Evolutionary conservation across 345 rosid genomes (phyloP), one percentile per base, ranked within the genome.

Genomic region (Bretschneidera sinensis): DNA sequence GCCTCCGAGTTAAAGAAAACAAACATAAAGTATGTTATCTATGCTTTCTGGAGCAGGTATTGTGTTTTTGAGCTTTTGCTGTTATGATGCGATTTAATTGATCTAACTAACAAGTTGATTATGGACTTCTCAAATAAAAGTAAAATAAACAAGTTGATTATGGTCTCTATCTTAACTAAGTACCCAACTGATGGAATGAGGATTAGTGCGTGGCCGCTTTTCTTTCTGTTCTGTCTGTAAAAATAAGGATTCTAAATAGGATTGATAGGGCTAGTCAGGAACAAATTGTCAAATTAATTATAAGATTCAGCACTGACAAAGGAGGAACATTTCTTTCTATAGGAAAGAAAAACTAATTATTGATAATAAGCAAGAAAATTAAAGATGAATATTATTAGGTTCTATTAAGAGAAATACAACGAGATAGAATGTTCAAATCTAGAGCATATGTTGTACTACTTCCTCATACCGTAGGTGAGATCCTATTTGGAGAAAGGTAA

Each of bases 41-140:
- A 66, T 62, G 63, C 68, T 64, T 85, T 73, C 54, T 21, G 51
- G 83, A 82, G 50, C 73, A 78, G 88, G 96, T 85, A 77, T 25
- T 11, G 35, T 55, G 13, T 18, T 20, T 24, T 17, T 21, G 45
- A 18, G 31, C 21, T 71, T 49, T 58, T 53, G 24, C 14, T 33
- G 25, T 7, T n/a, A n/a, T n/a, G n/a, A n/a, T 43, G 21, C 48
- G 45, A 13, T 48, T 54, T 23, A 18, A 11, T 21, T 63, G 45
- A 39, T 39, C 45, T 39, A 13, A 11, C 45, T 14, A 39, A 39
- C 11, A 39, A 7, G 15, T 39, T n/a, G n/a, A n/a, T n/a, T n/a
- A n/a, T n/a, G n/a, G n/a, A n/a, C n/a, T n/a, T n/a, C n/a, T n/a
- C n/a, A n/a, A n/a, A n/a, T n/a, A n/a, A n/a, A n/a, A n/a, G n/a